A percentile compares a stretch with the other conserved stretches of the same genome.
These are phyloP conservation scores for Cucumis cinereus DNA, from an alignment of 306 rosid genomes.

Conservation along the genomic window DNA sequence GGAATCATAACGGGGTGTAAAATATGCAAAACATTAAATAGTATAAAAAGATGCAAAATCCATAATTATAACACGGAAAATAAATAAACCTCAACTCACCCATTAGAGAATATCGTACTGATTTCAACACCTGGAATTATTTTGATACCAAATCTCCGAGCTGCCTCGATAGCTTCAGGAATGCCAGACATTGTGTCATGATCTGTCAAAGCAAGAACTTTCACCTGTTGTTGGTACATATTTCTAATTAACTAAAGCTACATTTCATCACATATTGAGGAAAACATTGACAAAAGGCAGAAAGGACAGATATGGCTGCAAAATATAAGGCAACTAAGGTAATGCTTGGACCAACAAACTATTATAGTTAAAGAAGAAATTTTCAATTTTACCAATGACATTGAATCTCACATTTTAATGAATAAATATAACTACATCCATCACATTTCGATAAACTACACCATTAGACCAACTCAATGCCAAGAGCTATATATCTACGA, in stretches of 20 bases:
- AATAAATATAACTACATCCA: not conserved
- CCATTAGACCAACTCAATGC: not conserved
- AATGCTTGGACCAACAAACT: not conserved
- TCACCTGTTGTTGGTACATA: slow-evolving; percentile 82
- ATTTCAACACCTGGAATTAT: slow-evolving; percentile 98
- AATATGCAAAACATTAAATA: not conserved
- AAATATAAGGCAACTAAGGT: not conserved
- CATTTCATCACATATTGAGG: not conserved
- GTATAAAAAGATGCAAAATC: not conserved
- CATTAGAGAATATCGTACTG: slow-evolving; percentile 58
- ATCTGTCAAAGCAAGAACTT: slow-evolving; percentile 99
- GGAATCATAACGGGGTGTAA: not conserved
- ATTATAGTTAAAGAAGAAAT: not conserved
- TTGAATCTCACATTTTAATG: not conserved
- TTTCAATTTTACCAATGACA: not conserved
- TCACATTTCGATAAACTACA: not conserved
- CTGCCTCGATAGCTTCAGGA: slow-evolving; percentile 77
- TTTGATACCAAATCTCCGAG: slow-evolving; percentile 74
- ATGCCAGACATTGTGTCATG: slow-evolving; percentile 96
- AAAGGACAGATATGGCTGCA: not conserved
- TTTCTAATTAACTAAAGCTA: slow-evolving; percentile 28
- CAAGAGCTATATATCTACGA: not conserved
- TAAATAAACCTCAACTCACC: slow-evolving; percentile 25
- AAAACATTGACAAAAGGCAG: not conserved
- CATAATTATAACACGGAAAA: not conserved